Conservation (phyloP, 768 basidiomycete genomes). For the Suillus alpinus region DNA sequence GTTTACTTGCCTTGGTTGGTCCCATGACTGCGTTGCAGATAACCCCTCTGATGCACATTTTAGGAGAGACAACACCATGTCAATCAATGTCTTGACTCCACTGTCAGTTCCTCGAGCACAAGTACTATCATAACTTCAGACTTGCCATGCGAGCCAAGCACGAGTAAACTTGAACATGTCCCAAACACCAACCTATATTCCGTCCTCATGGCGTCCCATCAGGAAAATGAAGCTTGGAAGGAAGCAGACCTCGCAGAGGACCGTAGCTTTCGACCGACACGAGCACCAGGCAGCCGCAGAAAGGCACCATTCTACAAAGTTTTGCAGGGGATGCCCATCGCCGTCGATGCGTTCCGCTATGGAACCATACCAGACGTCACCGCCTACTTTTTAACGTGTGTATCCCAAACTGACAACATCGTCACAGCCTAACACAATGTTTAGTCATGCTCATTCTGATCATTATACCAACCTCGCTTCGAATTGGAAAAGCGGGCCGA, state of each 20-base stretch:
- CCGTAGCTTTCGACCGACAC: slow-evolving; percentile 42
- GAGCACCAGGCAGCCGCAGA: slow-evolving; percentile 52
- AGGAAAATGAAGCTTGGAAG: slow-evolving; percentile 83
- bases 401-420: neutral
- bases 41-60: slow-evolving; percentile 3
- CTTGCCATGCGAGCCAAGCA: neutral
- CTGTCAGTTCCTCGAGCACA: slow-evolving; percentile 8
- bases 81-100: slow-evolving; percentile 52
- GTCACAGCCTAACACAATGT: slow-evolving; percentile 10
- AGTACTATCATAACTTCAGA: neutral
- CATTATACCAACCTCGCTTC: slow-evolving; percentile 92
- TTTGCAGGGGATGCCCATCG: slow-evolving; percentile 94
- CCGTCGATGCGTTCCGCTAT: slow-evolving; percentile 96
- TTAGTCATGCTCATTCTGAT: slow-evolving; percentile 94
- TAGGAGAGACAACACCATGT: slow-evolving; percentile 56
- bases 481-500: slow-evolving; percentile 86
- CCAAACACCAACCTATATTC: slow-evolving; percentile 53
- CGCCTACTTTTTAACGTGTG: slow-evolving; percentile 88
- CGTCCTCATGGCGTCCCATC: slow-evolving; percentile 84
- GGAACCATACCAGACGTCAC: slow-evolving; percentile 86
- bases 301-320: slow-evolving; percentile 96
- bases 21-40: slow-evolving; percentile 14
- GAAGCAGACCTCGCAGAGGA: slow-evolving; percentile 62
- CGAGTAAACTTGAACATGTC: neutral
- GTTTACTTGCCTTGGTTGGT: slow-evolving; percentile 19